A percentile compares a stretch with the other conserved stretches of the same genome.
phyloP scores from a whole-genome alignment of 768 basidiomycete species.

The Tubosaeta sp. region DNA sequence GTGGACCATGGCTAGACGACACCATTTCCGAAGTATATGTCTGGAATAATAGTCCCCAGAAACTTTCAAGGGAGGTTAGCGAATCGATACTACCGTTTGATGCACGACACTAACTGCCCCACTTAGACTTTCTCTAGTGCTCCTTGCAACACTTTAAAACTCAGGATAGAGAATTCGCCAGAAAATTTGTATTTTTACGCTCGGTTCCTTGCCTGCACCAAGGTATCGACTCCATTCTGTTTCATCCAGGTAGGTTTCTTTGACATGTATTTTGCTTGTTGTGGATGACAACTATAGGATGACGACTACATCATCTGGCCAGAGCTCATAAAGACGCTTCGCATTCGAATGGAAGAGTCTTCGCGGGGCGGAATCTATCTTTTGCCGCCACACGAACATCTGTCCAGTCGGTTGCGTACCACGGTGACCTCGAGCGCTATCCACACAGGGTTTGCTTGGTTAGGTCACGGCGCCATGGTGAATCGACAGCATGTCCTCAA shows the following conservation, averaged over 20 bases:
- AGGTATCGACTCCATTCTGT: constrained; percentile 49
- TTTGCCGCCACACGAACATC: constrained; percentile 57
- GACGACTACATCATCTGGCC: constrained; percentile 64
- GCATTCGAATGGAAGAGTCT: constrained; percentile 32
- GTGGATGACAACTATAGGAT: constrained; percentile 39
- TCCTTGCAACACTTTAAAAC: constrained; percentile 39
- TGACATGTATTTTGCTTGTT: neutral
- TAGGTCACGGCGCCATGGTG: constrained; percentile 61
- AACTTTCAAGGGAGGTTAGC: constrained; percentile 41
- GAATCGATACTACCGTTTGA: neutral
- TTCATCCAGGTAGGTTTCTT: constrained; percentile 51
- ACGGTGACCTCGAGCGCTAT: constrained; percentile 35
- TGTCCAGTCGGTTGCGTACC: constrained; percentile 49
- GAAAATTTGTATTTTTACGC: constrained; percentile 59
- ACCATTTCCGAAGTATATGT: constrained; percentile 47
- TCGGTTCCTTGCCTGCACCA: constrained; percentile 54
- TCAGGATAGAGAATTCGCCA: constrained; percentile 54
- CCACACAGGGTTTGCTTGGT: constrained; percentile 60
- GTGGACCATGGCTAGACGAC: constrained; percentile 41
- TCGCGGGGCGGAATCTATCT: constrained; percentile 42
- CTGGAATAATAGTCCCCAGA: constrained; percentile 59
- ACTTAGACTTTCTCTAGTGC: constrained; percentile 39
- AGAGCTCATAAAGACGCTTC: constrained; percentile 51
- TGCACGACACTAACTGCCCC: neutral
- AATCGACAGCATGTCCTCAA: constrained; percentile 37